These are phyloP conservation scores for Phytopythium sindhum DNA, from an alignment of 352 stramenopile genomes.

Conservation along the genomic window DNA sequence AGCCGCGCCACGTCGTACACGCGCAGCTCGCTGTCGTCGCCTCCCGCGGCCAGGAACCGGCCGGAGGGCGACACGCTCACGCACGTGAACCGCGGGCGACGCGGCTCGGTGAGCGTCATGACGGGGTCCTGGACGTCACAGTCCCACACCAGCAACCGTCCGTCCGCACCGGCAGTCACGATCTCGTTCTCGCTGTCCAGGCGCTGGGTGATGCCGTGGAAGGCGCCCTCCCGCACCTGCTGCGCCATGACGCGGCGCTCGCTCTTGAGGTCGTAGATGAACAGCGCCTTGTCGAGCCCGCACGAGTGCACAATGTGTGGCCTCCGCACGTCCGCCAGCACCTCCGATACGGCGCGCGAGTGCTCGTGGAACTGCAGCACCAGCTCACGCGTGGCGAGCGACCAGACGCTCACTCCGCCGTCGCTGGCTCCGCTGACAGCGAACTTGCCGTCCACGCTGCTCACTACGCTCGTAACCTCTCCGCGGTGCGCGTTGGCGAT, in stretches of 20 bases:
- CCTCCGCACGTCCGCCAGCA: constrained; percentile 75
- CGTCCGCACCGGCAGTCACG: constrained; percentile 80
- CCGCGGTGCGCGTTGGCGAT: constrained; percentile 86
- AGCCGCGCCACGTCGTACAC: constrained; percentile 60
- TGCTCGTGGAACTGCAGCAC: constrained; percentile 91
- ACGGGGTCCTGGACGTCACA: constrained; percentile 86
- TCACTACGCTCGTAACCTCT: constrained; percentile 68
- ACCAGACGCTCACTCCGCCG: constrained; percentile 89
- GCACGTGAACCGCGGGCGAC: constrained; percentile 35
- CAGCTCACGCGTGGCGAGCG: constrained; percentile 74
- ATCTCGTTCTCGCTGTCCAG: constrained; percentile 90
- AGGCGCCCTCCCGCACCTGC: constrained; percentile 71
- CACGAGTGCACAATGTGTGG: constrained; percentile 87
- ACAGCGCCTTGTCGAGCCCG: constrained; percentile 79
- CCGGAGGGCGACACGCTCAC: constrained; percentile 63
- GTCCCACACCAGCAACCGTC: constrained; percentile 88
- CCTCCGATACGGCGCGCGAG: constrained; percentile 70
- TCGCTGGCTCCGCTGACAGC: constrained; percentile 82
- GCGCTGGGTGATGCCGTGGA: constrained; percentile 84
- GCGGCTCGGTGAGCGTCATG: constrained; percentile 38
- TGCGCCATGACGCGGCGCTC: constrained; percentile 81
- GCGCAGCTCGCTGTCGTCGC: constrained; percentile 83
- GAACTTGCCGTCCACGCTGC: constrained; percentile 47
- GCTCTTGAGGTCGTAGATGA: constrained; percentile 91
- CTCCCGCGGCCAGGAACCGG: constrained; percentile 71